Evolutionary conservation across 257 asterid species (phyloP).

Genomic region (Coffea eugenioides): DNA sequence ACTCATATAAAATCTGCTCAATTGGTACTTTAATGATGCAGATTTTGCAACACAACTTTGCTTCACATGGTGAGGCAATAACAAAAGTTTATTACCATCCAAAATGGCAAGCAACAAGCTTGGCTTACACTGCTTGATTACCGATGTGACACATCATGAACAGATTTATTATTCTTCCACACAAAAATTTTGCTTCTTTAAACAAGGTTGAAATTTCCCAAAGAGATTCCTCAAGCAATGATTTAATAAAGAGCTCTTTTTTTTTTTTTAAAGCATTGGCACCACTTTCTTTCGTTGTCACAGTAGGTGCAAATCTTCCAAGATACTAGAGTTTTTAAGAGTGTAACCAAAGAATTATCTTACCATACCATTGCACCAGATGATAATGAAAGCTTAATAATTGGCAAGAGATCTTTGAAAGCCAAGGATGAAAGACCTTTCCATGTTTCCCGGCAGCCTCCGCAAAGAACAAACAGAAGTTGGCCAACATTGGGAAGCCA

Average conservation of each 20-base stretch:
- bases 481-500: constrained; percentile 83
- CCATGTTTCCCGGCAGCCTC: constrained; percentile 82
- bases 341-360: background rate
- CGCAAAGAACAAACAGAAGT: constrained; percentile 36
- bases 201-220: background rate
- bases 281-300: too few relatives aligned
- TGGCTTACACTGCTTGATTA: background rate
- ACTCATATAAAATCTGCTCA: too few relatives aligned
- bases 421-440: constrained; percentile 57
- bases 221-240: background rate
- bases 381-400: constrained; percentile 65
- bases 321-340: background rate
- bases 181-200: background rate
- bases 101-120: background rate
- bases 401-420: constrained; percentile 66
- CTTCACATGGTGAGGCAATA: background rate
- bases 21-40: too few relatives aligned
- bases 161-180: background rate
- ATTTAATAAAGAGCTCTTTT: background rate
- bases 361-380: constrained; percentile 84
- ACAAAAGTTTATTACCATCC: background rate
- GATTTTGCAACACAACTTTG: background rate
- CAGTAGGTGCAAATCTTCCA: background rate
- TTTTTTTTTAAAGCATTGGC: background rate
- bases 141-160: background rate